Percentiles rank a stretch among this genome's conserved stretches.
Evolutionary conservation across 1,139 yeast genomes (phyloP).

Genomic region (Kodamaea suecica): DNA sequence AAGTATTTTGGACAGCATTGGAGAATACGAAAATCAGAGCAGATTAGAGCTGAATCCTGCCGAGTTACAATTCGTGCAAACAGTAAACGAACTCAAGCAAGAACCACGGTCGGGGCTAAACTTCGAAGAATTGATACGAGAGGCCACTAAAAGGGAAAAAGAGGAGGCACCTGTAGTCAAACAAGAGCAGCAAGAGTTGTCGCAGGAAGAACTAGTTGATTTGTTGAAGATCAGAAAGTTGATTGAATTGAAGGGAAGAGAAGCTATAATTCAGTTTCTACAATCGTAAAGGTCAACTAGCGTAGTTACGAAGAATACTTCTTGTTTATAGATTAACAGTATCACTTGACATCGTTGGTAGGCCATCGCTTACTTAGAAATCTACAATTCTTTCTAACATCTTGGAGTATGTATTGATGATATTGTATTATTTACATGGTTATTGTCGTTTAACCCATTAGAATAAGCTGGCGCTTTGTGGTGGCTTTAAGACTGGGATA

Average conservation of each 20-base stretch:
- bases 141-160: slow-evolving; percentile 25
- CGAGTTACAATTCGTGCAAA: slow-evolving; percentile 5
- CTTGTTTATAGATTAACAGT: no score
- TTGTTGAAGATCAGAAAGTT: slow-evolving; percentile 56
- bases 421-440: slow-evolving; percentile 4
- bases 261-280: slow-evolving; percentile 59
- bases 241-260: slow-evolving; percentile 67
- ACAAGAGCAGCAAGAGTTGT: slow-evolving; percentile 8
- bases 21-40: slow-evolving; percentile 21
- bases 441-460: no score
- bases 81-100: slow-evolving; percentile 4
- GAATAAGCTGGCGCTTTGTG: neutral
- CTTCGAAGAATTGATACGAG: slow-evolving; percentile 28
- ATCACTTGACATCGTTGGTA: no score
- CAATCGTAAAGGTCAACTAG: slow-evolving; percentile 14
- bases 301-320: no score
- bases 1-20: slow-evolving; percentile 24
- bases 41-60: slow-evolving; percentile 8
- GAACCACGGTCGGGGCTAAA: slow-evolving; percentile 13
- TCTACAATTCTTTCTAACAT: no score
- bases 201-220: slow-evolving; percentile 45
- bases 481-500: slow-evolving; percentile 1
- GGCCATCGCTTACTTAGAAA: no score
- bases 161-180: slow-evolving; percentile 16
- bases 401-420: neutral